Conservation (phyloP, 805 yeast species). For the Lipomyces oligophaga region DNA sequence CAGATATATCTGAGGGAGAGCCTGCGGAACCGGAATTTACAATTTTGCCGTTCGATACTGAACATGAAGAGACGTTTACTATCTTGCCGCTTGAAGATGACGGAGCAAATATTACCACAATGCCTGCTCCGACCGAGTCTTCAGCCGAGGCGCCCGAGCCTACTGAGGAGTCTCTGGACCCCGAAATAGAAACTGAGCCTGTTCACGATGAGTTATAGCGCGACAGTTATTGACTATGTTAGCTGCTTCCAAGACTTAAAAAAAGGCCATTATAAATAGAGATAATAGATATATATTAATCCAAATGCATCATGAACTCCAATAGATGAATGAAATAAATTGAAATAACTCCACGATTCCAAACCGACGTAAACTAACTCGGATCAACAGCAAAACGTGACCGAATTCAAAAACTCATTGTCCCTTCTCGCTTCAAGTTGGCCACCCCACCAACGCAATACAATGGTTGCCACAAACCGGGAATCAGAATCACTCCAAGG, state of each 20-base stretch:
- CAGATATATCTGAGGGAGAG: neutral
- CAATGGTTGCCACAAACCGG: constrained; percentile 44
- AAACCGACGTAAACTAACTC: too few relatives aligned
- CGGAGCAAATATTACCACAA: constrained; percentile 1
- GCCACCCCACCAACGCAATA: constrained; percentile 48
- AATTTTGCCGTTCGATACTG: neutral
- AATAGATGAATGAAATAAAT: too few relatives aligned
- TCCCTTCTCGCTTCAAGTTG: constrained; percentile 38
- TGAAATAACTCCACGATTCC: too few relatives aligned
- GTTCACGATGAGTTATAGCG: constrained; percentile 22
- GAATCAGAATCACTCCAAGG: constrained; percentile 49
- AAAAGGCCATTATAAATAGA: too few relatives aligned
- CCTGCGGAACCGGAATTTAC: neutral
- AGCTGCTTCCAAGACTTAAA: too few relatives aligned
- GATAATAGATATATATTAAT: too few relatives aligned
- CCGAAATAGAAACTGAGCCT: constrained; percentile 1
- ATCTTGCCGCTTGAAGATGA: constrained; percentile 7
- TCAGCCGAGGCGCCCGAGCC: neutral
- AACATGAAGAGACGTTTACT: constrained; percentile 4
- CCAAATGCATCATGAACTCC: too few relatives aligned
- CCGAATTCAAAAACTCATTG: constrained; percentile 32
- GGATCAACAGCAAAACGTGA: constrained; percentile 33
- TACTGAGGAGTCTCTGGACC: constrained; percentile 4
- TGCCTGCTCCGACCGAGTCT: constrained; percentile 4
- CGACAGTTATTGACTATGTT: too few relatives aligned